Percentiles rank a stretch among this genome's conserved stretches.
Conservation (phyloP, 1,284 basidiomycete genomes). For the Xanthoconium separans region DNA sequence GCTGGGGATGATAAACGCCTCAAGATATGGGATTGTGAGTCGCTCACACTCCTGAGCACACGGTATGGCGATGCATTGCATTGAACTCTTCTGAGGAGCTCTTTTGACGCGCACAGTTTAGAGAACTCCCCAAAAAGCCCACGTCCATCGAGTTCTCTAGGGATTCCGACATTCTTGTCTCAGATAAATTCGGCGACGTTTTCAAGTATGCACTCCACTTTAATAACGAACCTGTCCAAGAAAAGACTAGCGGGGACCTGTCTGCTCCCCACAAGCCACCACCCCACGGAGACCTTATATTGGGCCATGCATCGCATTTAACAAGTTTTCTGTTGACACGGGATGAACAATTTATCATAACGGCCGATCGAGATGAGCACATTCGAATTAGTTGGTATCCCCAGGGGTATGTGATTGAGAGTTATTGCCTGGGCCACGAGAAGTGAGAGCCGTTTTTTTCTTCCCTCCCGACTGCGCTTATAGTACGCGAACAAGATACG, state of each 20-base stretch:
- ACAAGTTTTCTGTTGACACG: slow-evolving; percentile 67
- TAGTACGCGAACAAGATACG: slow-evolving; percentile 55
- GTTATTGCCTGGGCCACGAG: slow-evolving; percentile 80
- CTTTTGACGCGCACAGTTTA: slow-evolving; percentile 31
- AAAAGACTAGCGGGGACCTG: slow-evolving; percentile 36
- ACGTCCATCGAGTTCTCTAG: slow-evolving; percentile 61
- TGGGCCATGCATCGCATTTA: slow-evolving; percentile 86
- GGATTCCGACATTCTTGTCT: slow-evolving; percentile 60
- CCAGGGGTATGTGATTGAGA: slow-evolving; percentile 78
- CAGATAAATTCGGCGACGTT: slow-evolving; percentile 88
- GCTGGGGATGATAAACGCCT: slow-evolving; percentile 79
- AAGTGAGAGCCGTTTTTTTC: slow-evolving; percentile 53
- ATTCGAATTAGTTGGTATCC: slow-evolving; percentile 91
- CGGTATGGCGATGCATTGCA: slow-evolving; percentile 44
- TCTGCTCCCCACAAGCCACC: slow-evolving; percentile 70
- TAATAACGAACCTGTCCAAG: slow-evolving; percentile 11
- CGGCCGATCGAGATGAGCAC: slow-evolving; percentile 91
- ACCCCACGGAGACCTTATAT: slow-evolving; percentile 69
- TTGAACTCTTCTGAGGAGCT: neutral
- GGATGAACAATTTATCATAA: slow-evolving; percentile 75
- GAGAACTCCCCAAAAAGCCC: slow-evolving; percentile 76
- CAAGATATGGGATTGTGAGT: slow-evolving; percentile 68
- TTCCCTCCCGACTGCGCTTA: slow-evolving; percentile 3
- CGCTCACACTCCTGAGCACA: slow-evolving; percentile 54
- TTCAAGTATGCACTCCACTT: slow-evolving; percentile 67